A percentile compares a stretch with the other conserved stretches of the same genome.
phyloP scores from a whole-genome alignment of 345 rosid genomes.

The Eucalyptus pauciflora region DNA sequence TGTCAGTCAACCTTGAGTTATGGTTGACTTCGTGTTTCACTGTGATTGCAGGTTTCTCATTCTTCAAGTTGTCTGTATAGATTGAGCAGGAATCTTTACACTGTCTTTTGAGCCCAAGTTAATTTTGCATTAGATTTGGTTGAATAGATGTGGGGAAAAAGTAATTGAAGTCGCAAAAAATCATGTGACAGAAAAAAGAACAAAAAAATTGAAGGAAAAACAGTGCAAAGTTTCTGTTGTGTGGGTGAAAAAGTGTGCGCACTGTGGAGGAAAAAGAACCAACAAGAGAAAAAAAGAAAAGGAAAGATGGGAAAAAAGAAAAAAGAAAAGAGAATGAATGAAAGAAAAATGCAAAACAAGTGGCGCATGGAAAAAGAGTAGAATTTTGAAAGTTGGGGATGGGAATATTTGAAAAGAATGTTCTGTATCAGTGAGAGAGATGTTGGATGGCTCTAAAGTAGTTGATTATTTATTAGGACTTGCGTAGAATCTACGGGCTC shows the following conservation, averaged over 20 bases:
- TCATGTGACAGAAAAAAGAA: background rate
- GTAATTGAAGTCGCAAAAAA: conserved; percentile 4
- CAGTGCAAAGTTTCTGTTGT: background rate
- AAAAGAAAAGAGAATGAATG: background rate
- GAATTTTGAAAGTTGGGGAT: background rate
- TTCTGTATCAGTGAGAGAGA: background rate
- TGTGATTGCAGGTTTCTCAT: conserved; percentile 66
- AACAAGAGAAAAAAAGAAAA: background rate
- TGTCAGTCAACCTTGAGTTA: conserved; percentile 10
- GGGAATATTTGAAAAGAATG: background rate
- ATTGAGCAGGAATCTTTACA: conserved; percentile 32
- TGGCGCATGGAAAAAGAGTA: background rate
- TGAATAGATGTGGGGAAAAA: conserved; percentile 4
- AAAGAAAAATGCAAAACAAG: background rate
- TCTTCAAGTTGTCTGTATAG: conserved; percentile 44
- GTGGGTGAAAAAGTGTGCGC: background rate
- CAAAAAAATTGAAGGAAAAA: background rate
- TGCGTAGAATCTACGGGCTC: background rate
- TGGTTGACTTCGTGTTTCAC: conserved; percentile 50
- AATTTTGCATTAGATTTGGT: conserved; percentile 15
- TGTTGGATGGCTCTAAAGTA: background rate
- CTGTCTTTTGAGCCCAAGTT: conserved; percentile 9
- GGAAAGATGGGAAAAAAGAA: background rate
- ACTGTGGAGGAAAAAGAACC: background rate
- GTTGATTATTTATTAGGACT: background rate